These are phyloP conservation scores for Solanum tarijense DNA, from an alignment of 257 asterid genomes.

Conservation along the genomic window DNA sequence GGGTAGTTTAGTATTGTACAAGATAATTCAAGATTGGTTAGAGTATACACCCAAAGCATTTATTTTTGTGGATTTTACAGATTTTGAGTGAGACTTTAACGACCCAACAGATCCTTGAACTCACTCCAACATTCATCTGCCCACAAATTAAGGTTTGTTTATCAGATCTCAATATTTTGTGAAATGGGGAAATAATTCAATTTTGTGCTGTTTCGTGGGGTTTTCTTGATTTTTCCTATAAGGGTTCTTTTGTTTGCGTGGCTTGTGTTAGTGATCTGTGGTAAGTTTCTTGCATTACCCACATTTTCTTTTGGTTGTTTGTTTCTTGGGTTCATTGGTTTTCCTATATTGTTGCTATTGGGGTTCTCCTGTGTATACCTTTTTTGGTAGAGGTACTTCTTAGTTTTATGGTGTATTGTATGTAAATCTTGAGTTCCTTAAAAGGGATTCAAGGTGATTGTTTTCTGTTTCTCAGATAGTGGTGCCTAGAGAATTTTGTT, in stretches of 20 bases:
- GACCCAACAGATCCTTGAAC: neutral
- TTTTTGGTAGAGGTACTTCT: neutral
- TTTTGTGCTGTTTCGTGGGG: neutral
- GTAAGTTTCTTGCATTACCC: neutral
- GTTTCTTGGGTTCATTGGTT: neutral
- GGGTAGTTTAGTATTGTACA: neutral
- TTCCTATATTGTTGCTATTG: neutral
- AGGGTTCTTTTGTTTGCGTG: neutral
- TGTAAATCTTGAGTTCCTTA: neutral
- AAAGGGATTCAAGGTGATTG: neutral
- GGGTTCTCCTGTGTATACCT: neutral
- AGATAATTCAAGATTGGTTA: neutral
- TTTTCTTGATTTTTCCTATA: neutral
- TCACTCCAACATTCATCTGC: neutral
- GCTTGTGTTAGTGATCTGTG: neutral
- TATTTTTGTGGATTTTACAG: neutral
- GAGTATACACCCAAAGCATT: neutral
- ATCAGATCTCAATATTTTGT: neutral
- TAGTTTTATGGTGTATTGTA: neutral
- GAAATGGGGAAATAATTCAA: neutral
- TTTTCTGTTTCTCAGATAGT: neutral
- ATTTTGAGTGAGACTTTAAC: neutral
- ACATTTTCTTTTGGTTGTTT: neutral
- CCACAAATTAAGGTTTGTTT: neutral
- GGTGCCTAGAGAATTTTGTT: neutral